Evolutionary conservation across 176 grass and related monocot species (phyloP), one percentile per base, ranked within the genome.

Genomic region (Dendrocalamus sinicus): DNA sequence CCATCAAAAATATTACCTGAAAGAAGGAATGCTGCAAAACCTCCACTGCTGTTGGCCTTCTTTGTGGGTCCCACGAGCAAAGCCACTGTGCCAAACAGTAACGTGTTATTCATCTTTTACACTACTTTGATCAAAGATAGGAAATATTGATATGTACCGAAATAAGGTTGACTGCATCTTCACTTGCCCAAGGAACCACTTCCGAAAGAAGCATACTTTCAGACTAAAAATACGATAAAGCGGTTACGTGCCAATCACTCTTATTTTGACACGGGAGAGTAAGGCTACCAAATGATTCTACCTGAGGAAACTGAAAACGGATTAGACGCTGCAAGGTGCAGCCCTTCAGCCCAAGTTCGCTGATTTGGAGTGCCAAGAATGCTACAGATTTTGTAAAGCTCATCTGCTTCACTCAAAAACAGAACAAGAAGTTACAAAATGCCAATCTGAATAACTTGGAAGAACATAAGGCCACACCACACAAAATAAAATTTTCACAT

Each of bases 11-110:
- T 41, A 71, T 84, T 15, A 99, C 96, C 96, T 99, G 92, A 86
- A 99, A 99, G 75, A 96, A 99, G 73, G 96, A 80, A 86, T 99
- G 96, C 72, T 99, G 93, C 86, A 99, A n/a, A n/a, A n/a, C n/a
- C n/a, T n/a, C n/a, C n/a, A n/a, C n/a, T n/a, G 96, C 90, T 40
- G 88, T 99, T 78, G 96, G 96, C 50, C 96, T 92, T 91, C 67
- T 91, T 50, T 55, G 78, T 15, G 96, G 88, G 46, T 99, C 90
- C 97, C 97, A 99, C 68, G 87, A 96, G 86, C 97, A 99, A 90
- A 99, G 93, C 70, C 83, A 80, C 94, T 99, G 75, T 20, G 13
- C 10, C 26, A 28, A 28, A 72, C 68, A 81, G 24, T 26, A 86
- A 35, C 22, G 45, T 51, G 32, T 75, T 12, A 75, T 78, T 12